These are phyloP conservation scores for Fusarium miscanthi DNA, from an alignment of 2,329 filamentous ascomycete species.

Conservation along the genomic window DNA sequence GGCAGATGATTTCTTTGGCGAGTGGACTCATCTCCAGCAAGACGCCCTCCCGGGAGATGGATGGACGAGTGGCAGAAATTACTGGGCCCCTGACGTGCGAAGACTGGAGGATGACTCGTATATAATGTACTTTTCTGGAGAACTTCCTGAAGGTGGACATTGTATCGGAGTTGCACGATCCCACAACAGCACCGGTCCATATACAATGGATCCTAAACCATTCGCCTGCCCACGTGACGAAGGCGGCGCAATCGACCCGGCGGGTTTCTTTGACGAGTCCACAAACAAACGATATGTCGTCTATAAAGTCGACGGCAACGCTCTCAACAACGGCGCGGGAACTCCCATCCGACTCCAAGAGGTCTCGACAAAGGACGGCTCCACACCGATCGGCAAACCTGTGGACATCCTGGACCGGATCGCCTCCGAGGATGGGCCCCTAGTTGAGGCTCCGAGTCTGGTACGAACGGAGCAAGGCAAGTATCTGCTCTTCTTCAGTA, in stretches of 20 bases:
- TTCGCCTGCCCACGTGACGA: conserved; percentile 63
- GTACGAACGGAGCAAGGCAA: conserved; percentile 57
- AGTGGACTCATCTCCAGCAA: conserved; percentile 60
- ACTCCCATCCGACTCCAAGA: conserved; percentile 70
- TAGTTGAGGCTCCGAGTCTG: conserved; percentile 71
- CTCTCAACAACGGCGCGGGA: conserved; percentile 54
- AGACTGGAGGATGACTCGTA: conserved; percentile 62
- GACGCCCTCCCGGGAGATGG: conserved; percentile 65
- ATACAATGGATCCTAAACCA: conserved; percentile 57
- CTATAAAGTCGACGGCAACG: conserved; percentile 76
- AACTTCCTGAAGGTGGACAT: conserved; percentile 58
- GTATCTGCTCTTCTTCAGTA: conserved; percentile 72
- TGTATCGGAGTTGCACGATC: conserved; percentile 69
- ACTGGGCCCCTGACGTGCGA: conserved; percentile 72
- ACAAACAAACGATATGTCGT: conserved; percentile 66
- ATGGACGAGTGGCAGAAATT: conserved; percentile 66
- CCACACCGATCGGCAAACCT: conserved; percentile 63
- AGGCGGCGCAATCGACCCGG: conserved; percentile 72
- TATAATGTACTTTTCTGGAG: conserved; percentile 70
- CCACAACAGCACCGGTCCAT: conserved; percentile 61
- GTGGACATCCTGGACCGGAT: conserved; percentile 59
- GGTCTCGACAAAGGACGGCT: conserved; percentile 60
- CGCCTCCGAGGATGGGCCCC: conserved; percentile 57
- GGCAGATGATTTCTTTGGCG: conserved; percentile 59
- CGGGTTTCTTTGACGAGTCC: conserved; percentile 66